Base-by-base conservation (phyloP, 2,329 filamentous ascomycete species). In the Aspergillus udagawae region DNA sequence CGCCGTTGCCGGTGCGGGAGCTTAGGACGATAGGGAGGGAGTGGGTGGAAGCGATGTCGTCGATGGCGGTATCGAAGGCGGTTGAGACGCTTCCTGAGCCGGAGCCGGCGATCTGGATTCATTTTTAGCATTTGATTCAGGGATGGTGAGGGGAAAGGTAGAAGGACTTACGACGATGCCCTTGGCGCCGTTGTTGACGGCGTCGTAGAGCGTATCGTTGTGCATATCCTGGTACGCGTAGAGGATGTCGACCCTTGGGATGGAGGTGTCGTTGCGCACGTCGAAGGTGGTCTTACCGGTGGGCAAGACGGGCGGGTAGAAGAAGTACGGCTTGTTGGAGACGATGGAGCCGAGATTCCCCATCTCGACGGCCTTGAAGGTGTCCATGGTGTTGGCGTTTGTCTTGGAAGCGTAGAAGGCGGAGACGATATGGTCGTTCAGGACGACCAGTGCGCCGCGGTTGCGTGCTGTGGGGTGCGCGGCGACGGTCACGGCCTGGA, bases 351-450 rank as follows among this genome's bases (percentile, higher is more conserved):
- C 85, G 0, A 87, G 74, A 58, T 80, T 80, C 1, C 84, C 83
- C 62, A 78, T 77, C 70, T 88, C 85, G 14, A 73, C 74, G 1
- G 80, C 78, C 65, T 79, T 81, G 77, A 88, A 88, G 7, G 84
- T 85, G 65, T 87, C 85, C 51, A 86, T 75, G 1, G 80, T 77
- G 71, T 87, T 87, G 51, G 84, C 83, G 63, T 86, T 83, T 32
- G 80, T 83, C 73, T 88, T 88, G 53, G 82, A 82, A 3, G 76
- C 82, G 70, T 82, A 87, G 64, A 80, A 85, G 20, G 83, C 81
- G 21, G 74, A 79, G 4, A 78, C 79, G 62, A 87, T 86, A 55
- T 83, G 81, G 69, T 87, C 85, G 66, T 86, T 87, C 56, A 87
- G 71, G 2, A 82, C 82, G 21, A 86, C 77, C 79, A 88, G 81